phyloP scores from a whole-genome alignment of 371 early-diverging fungal genomes.

The Lichtheimia corymbifera region DNA sequence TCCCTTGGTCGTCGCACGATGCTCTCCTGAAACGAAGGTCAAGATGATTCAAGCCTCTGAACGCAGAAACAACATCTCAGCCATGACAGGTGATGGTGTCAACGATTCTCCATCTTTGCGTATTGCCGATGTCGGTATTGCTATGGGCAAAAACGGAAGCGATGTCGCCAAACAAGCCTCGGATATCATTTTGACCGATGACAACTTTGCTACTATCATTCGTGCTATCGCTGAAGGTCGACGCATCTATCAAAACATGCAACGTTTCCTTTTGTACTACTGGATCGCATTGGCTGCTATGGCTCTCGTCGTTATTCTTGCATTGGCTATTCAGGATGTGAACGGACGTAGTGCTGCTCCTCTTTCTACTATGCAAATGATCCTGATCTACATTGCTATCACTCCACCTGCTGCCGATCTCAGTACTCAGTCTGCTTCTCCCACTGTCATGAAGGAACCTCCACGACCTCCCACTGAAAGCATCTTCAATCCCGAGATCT shows the following conservation, averaged over 20 bases:
- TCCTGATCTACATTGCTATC: slow-evolving; percentile 26
- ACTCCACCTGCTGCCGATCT: slow-evolving; percentile 79
- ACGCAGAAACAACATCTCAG: slow-evolving; percentile 60
- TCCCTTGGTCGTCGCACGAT: slow-evolving; percentile 88
- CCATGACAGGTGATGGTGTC: slow-evolving; percentile 88
- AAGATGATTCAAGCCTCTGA: slow-evolving; percentile 92
- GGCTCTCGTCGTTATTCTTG: slow-evolving; percentile 58
- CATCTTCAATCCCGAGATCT: slow-evolving; percentile 46
- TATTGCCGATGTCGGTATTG: slow-evolving; percentile 85
- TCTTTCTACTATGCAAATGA: slow-evolving; percentile 33
- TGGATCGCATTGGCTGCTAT: slow-evolving; percentile 52
- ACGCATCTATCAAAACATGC: slow-evolving; percentile 86
- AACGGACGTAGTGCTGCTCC: slow-evolving; percentile 69
- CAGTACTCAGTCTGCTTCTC: slow-evolving; percentile 77
- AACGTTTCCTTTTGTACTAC: slow-evolving; percentile 83
- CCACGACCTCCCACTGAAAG: slow-evolving; percentile 72
- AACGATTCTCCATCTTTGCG: slow-evolving; percentile 90
- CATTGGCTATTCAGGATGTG: slow-evolving; percentile 72
- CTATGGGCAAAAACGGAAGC: slow-evolving; percentile 86
- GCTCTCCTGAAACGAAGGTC: slow-evolving; percentile 92
- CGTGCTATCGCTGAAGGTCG: slow-evolving; percentile 80
- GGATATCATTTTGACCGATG: slow-evolving; percentile 83
- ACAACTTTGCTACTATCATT: slow-evolving; percentile 84
- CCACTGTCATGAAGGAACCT: slow-evolving; percentile 75
- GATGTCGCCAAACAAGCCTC: slow-evolving; percentile 90